A percentile compares a stretch with the other conserved stretches of the same genome.
Conservation (phyloP, 306 rosid species). For the Dryas alaskensis region DNA sequence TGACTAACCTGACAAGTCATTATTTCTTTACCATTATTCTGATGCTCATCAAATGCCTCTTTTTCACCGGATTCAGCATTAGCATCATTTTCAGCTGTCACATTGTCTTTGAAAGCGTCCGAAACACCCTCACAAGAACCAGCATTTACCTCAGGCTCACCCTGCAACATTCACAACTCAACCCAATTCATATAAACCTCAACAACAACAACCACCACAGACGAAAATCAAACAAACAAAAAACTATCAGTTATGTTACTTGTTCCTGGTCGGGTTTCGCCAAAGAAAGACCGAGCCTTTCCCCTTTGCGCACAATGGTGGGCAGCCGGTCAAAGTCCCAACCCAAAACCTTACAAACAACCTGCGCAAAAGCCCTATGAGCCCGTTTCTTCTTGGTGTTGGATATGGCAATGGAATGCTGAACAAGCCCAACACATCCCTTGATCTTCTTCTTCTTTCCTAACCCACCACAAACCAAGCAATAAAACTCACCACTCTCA, state of each 20-base stretch:
- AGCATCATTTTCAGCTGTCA: background rate
- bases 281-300: conserved; percentile 39
- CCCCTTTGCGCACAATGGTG: conserved; percentile 46
- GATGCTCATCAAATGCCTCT: conserved; percentile 10
- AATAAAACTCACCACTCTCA: conserved; percentile 52
- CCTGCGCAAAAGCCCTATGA: conserved; percentile 58
- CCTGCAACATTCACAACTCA: conserved; percentile 14
- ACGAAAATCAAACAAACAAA: background rate
- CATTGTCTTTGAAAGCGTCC: background rate
- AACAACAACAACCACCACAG: background rate
- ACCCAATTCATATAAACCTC: background rate
- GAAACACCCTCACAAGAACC: background rate
- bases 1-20: conserved; percentile 19
- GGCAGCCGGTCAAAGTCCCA: conserved; percentile 63
- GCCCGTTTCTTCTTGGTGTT: conserved; percentile 47
- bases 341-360: conserved; percentile 60
- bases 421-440: conserved; percentile 53
- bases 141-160: conserved; percentile 4
- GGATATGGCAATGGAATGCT: conserved; percentile 45
- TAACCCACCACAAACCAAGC: conserved; percentile 67
- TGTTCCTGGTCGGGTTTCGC: conserved; percentile 16
- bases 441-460: conserved; percentile 56
- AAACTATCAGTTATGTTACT: conserved; percentile 19
- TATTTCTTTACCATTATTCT: conserved; percentile 11
- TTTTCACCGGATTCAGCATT: conserved; percentile 12